These are phyloP conservation scores for Yamadazyma tumulicola DNA, from an alignment of 805 yeast species.

Conservation along the genomic window DNA sequence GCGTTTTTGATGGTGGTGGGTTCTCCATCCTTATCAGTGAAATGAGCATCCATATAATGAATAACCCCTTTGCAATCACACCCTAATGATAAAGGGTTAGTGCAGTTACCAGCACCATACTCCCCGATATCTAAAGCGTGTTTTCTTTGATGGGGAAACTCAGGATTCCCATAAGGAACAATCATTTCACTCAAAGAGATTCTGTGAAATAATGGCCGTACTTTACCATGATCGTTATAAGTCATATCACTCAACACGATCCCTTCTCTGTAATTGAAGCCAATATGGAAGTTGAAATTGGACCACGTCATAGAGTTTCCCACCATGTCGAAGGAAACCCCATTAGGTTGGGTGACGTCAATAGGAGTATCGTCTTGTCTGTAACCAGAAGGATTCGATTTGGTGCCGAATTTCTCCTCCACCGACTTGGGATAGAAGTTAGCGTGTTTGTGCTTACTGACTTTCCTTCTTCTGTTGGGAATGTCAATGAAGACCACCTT, in stretches of 20 bases:
- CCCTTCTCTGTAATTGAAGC: conserved; percentile 85
- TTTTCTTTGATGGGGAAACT: conserved; percentile 77
- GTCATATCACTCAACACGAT: conserved; percentile 71
- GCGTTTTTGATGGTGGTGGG: conserved; percentile 73
- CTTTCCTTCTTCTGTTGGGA: conserved; percentile 70
- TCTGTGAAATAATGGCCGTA: conserved; percentile 74
- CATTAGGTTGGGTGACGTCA: conserved; percentile 74
- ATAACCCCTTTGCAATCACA: conserved; percentile 87
- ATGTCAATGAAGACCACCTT: conserved; percentile 73
- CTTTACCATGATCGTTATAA: conserved; percentile 73
- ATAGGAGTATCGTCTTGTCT: conserved; percentile 65
- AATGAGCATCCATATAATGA: conserved; percentile 79
- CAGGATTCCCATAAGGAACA: conserved; percentile 81
- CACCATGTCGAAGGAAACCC: conserved; percentile 70
- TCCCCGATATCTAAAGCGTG: conserved; percentile 87
- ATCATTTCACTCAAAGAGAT: conserved; percentile 78
- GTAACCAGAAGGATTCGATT: conserved; percentile 44
- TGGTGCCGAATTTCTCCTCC: conserved; percentile 54
- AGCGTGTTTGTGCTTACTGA: conserved; percentile 64
- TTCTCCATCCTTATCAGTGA: conserved; percentile 63
- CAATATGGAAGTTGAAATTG: conserved; percentile 73
- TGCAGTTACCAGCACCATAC: conserved; percentile 84
- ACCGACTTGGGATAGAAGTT: conserved; percentile 67
- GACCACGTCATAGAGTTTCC: conserved; percentile 75
- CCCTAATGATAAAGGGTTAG: conserved; percentile 73